Evolutionary conservation across 2,329 filamentous ascomycete genomes (phyloP).

Genomic region (Leptosphaerulina australis): DNA sequence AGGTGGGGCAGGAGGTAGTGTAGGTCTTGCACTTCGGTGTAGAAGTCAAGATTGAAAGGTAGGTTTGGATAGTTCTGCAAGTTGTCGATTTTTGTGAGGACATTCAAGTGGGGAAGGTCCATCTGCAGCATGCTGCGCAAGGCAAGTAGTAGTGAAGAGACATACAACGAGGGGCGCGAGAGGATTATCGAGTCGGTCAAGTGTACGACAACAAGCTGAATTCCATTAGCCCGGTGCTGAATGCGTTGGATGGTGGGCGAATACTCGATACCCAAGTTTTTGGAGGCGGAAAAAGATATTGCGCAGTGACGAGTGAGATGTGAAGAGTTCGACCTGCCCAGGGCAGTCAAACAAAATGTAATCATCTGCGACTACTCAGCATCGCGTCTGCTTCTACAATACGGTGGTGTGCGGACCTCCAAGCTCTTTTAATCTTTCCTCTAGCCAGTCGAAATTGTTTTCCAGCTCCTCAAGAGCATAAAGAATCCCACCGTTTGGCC

Average conservation of each 20-base stretch:
- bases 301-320: slow-evolving; percentile 87
- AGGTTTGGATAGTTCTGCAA: slow-evolving; percentile 81
- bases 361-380: slow-evolving; percentile 64
- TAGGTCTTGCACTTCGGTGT: slow-evolving; percentile 95
- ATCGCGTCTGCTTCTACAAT: slow-evolving; percentile 6
- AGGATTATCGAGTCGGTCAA: slow-evolving; percentile 93
- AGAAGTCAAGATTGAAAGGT: slow-evolving; percentile 95
- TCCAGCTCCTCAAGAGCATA: slow-evolving; percentile 97
- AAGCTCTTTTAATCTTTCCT: slow-evolving; percentile 76
- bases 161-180: slow-evolving; percentile 90
- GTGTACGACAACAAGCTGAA: slow-evolving; percentile 87
- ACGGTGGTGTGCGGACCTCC: slow-evolving; percentile 55
- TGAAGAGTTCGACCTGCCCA: slow-evolving; percentile 96
- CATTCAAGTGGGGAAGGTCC: slow-evolving; percentile 93
- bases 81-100: slow-evolving; percentile 98
- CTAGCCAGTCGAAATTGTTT: slow-evolving; percentile 90
- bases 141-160: slow-evolving; percentile 90
- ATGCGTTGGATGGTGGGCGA: slow-evolving; percentile 48
- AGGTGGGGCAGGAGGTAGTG: slow-evolving; percentile 81
- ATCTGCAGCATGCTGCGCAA: slow-evolving; percentile 97
- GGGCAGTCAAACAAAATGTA: slow-evolving; percentile 97
- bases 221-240: slow-evolving; percentile 31
- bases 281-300: slow-evolving; percentile 91
- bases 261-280: slow-evolving; percentile 88
- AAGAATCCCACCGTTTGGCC: slow-evolving; percentile 88